A percentile compares a stretch with the other conserved stretches of the same genome.
These are phyloP conservation scores for Vitis rotundifolia DNA, from an alignment of 164 flowering plant species.

Conservation along the genomic window DNA sequence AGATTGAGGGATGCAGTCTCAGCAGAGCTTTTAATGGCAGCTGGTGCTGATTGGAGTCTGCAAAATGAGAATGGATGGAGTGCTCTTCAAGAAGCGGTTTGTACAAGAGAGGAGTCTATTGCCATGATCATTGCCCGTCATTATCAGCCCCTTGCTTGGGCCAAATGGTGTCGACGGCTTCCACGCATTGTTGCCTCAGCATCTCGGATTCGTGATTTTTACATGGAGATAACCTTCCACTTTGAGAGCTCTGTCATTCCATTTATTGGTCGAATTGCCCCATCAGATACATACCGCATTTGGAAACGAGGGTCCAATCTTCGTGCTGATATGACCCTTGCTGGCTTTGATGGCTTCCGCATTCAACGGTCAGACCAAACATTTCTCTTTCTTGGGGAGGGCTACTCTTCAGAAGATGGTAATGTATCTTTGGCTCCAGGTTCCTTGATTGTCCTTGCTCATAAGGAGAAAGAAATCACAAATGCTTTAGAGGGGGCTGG, in stretches of 20 bases:
- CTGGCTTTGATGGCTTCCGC: slow-evolving; percentile 97
- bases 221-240: slow-evolving; percentile 97
- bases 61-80: slow-evolving; percentile 99
- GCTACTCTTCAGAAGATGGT: slow-evolving; percentile 67
- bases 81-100: slow-evolving; percentile 97
- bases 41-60: slow-evolving; percentile 99
- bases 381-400: slow-evolving; percentile 92
- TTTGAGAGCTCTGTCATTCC: slow-evolving; percentile 99
- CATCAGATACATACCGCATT: slow-evolving; percentile 94
- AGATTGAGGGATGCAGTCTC: slow-evolving; percentile 72
- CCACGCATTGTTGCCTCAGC: slow-evolving; percentile 89
- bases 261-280: slow-evolving; percentile 94
- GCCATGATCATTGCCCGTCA: slow-evolving; percentile 95
- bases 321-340: slow-evolving; percentile 98
- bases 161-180: slow-evolving; percentile 96
- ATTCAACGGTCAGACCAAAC: slow-evolving; percentile 97
- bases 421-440: slow-evolving; percentile 70
- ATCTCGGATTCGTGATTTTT: slow-evolving; percentile 83
- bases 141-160: slow-evolving; percentile 99
- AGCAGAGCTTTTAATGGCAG: slow-evolving; percentile 88
- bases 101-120: slow-evolving; percentile 85
- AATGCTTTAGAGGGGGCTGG: slow-evolving; percentile 99
- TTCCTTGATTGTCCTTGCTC: slow-evolving; percentile 88
- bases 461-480: slow-evolving; percentile 93
- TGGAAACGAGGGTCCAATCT: slow-evolving; percentile 98